phyloP scores from a whole-genome alignment of 2,329 filamentous ascomycete species.

The Akanthomyces dipterigenus region DNA sequence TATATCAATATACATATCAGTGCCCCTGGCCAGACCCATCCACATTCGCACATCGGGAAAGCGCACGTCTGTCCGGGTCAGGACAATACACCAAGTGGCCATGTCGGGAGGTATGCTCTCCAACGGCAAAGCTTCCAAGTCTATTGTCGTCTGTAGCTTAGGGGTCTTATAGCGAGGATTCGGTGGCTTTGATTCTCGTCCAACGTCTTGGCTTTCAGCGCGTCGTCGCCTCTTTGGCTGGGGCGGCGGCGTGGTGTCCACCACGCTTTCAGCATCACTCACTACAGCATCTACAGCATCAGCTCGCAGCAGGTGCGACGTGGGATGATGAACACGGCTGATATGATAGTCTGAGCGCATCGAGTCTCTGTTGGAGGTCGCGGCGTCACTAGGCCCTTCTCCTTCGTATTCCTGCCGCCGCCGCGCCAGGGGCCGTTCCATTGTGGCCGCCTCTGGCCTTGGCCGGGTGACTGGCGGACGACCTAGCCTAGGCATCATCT shows the following conservation, averaged over 20 bases:
- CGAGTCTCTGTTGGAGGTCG: not conserved
- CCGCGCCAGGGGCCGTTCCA: not conserved
- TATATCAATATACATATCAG: not conserved
- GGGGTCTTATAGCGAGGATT: not conserved
- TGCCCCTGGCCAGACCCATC: not conserved
- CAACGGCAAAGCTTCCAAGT: not conserved
- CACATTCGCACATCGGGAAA: not conserved
- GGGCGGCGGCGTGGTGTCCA: not conserved
- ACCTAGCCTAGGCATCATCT: not conserved
- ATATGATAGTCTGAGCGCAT: no score
- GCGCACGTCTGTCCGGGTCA: not conserved
- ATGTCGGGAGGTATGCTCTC: not conserved
- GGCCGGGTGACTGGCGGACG: not conserved
- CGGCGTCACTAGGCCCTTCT: not conserved
- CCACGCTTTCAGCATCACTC: not conserved
- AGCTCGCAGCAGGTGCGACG: not conserved
- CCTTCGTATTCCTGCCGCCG: constrained; percentile 1
- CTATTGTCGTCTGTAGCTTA: not conserved
- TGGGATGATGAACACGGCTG: not conserved
- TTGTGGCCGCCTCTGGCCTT: not conserved
- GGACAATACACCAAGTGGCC: not conserved
- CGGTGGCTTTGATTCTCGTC: not conserved
- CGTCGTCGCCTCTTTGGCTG: not conserved
- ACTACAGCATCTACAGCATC: not conserved
- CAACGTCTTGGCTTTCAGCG: not conserved